phyloP scores from a whole-genome alignment of 345 rosid species.

The Eucalyptus brandiana region DNA sequence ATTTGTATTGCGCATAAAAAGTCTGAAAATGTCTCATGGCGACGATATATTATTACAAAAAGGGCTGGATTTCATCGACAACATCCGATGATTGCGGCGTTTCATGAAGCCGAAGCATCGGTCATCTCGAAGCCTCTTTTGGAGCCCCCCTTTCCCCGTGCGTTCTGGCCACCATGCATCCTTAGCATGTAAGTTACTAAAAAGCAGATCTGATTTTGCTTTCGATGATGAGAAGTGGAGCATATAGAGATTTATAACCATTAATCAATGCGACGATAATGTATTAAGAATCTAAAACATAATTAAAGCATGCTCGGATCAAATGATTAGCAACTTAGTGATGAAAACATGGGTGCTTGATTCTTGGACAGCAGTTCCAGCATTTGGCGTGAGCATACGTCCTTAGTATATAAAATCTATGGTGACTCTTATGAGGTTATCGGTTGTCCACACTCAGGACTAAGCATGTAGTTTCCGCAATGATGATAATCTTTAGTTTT shows the following conservation, averaged over 20 bases:
- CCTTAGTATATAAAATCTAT: neutral
- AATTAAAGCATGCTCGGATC: neutral
- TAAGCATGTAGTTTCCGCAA: neutral
- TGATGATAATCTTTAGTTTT: neutral
- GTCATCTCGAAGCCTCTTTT: neutral
- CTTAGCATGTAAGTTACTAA: neutral
- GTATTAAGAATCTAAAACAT: neutral
- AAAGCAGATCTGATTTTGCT: neutral
- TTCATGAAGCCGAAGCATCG: neutral
- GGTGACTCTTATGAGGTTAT: neutral
- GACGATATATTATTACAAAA: neutral
- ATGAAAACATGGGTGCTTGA: neutral
- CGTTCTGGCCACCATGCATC: neutral
- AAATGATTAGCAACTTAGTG: neutral
- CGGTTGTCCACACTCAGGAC: neutral
- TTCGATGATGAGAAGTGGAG: neutral
- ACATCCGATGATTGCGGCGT: neutral
- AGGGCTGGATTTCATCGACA: neutral
- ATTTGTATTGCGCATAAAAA: neutral
- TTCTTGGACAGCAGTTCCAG: neutral
- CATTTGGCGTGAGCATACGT: neutral
- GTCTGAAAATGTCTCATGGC: neutral
- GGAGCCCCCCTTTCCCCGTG: neutral
- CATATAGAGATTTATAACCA: neutral
- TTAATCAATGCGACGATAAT: neutral